Evolutionary conservation across 73 alveolate species (phyloP).

Genomic region (Paramecium primaurelia): DNA sequence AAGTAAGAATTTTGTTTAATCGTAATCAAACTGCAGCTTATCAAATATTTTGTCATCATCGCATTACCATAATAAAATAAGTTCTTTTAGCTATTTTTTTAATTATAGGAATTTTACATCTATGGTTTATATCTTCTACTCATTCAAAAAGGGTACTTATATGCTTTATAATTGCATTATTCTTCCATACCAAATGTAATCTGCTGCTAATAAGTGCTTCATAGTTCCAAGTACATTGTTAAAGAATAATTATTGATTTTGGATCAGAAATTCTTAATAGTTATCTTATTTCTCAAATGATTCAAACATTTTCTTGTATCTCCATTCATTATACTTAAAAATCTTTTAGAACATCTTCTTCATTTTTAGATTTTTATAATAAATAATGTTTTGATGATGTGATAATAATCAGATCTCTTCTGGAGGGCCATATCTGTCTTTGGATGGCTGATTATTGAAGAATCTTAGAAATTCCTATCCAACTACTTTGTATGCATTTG

Average conservation of each 20-base stretch:
- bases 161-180: background rate
- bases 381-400: background rate
- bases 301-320: background rate
- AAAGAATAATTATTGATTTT: background rate
- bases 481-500: conserved; percentile 23
- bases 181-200: conserved; percentile 31
- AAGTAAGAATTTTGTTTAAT: background rate
- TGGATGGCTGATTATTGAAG: conserved; percentile 8
- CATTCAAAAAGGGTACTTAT: background rate
- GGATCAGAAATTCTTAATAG: background rate
- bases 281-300: background rate
- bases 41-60: conserved; percentile 21
- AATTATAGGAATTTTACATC: background rate
- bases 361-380: background rate
- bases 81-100: background rate
- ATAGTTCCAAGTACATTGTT: background rate
- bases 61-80: background rate
- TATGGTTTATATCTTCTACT: background rate
- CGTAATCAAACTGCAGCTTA: background rate
- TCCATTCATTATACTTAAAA: background rate
- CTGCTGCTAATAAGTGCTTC: background rate
- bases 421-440: conserved; percentile 34
- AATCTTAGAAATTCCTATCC: background rate
- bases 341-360: background rate
- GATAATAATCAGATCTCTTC: background rate